Base-by-base conservation (phyloP, 2,329 filamentous ascomycete species). In the Pseudogymnoascus sp. region DNA sequence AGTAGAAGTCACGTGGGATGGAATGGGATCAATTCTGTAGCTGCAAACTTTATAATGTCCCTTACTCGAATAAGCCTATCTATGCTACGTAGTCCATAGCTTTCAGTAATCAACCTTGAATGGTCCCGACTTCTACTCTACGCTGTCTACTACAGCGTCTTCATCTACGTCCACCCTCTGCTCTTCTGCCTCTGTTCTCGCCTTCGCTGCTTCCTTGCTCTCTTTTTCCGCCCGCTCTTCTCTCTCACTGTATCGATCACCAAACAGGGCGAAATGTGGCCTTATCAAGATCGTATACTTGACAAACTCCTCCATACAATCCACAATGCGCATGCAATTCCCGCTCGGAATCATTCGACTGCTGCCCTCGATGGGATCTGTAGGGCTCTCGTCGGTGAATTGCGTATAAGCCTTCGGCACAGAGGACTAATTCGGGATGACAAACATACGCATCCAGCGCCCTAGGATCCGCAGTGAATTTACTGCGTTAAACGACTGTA, bases 101-200 rank as follows among this genome's bases (percentile, higher is more conserved):
- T 10, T 5, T 39, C 18, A 35, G 19, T 21, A 21, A 39, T 39
- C 9, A 39, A 21, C 39, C 39, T 23, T 45, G 5, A 45, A 45
- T 21, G 19, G 1, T 5, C 39, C 12, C 39, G 12, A 26, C 19
- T 23, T n/a, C 19, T 45, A 45, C 21, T 45, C 39, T 21, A 45
- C 39, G 39, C 39, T 23, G 39, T 45, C 39, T 9, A 7, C 39
- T 3, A 23, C 13, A 26, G 39, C 39, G 21, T 45, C n/a, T n/a
- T n/a, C 39, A 45, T 45, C 39, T 97, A 95, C 71, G 77, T 97
- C 13, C 94, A 97, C 71, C 82, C 92, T 0, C 76, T 97, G 19
- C 80, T 99, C 1, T 97, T 96, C 71, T 88, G 92, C 71, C 96
- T 99, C 90, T 97, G 97, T 71, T 88, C 89, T 15, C 86, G 89